These are phyloP conservation scores for Camellia granthamiana DNA, from an alignment of 148 eudicot genomes.

Conservation along the genomic window DNA sequence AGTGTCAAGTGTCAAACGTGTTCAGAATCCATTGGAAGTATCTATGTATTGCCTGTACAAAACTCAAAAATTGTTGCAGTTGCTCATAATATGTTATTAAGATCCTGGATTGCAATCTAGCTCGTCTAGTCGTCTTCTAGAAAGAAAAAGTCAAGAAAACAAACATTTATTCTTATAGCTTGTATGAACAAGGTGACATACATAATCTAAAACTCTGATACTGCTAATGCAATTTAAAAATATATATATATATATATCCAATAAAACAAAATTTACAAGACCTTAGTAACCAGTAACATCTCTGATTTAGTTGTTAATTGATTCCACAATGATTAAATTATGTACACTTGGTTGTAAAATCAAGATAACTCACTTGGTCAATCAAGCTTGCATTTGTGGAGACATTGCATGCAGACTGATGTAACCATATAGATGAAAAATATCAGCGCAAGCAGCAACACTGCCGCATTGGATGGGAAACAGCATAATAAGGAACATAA, in stretches of 20 bases:
- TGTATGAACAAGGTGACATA: no score
- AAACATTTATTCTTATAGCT: no score
- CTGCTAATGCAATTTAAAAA: not conserved
- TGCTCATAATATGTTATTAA: no score
- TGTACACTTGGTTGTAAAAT: not conserved
- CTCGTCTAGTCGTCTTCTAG: no score
- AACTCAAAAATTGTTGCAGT: no score
- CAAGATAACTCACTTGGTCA: conserved; percentile 13
- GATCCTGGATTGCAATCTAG: no score
- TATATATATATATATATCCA: not conserved
- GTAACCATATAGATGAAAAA: conserved; percentile 22
- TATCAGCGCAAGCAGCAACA: conserved; percentile 23
- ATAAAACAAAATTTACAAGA: not conserved
- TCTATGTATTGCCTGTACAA: no score
- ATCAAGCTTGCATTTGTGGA: conserved; percentile 35
- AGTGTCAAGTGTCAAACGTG: no score
- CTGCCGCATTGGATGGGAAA: conserved; percentile 15
- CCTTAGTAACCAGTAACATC: not conserved
- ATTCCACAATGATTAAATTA: not conserved
- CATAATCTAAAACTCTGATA: no score
- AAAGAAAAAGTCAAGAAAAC: no score
- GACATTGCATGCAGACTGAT: conserved; percentile 14
- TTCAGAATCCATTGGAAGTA: no score
- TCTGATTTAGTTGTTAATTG: not conserved
- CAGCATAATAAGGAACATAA: conserved; percentile 3